These are phyloP conservation scores for Colletotrichum coccodes DNA, from an alignment of 2,329 filamentous ascomycete genomes.

Conservation along the genomic window DNA sequence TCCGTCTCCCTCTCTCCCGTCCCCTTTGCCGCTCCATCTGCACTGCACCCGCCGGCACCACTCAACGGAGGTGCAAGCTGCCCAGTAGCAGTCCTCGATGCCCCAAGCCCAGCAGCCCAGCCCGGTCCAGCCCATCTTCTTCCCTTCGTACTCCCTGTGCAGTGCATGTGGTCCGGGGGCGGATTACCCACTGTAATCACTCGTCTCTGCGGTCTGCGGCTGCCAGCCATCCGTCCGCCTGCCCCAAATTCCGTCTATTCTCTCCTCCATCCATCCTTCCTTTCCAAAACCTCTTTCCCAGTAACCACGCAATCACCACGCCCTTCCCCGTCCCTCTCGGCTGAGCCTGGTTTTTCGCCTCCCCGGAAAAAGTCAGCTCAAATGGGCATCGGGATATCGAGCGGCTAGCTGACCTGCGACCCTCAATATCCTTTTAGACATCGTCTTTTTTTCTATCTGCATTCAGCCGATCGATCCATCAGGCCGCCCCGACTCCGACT, in stretches of 20 bases:
- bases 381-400: slow-evolving; percentile 29
- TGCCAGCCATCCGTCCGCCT: slow-evolving; percentile 30
- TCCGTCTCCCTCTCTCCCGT: neutral
- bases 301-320: slow-evolving; percentile 13
- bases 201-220: slow-evolving; percentile 25
- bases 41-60: slow-evolving; percentile 21
- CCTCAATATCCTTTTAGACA: slow-evolving; percentile 18
- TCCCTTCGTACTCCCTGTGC: slow-evolving; percentile 28
- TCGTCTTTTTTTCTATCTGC: slow-evolving; percentile 6
- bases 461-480: neutral
- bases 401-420: slow-evolving; percentile 29
- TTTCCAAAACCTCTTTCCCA: slow-evolving; percentile 25
- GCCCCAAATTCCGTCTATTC: slow-evolving; percentile 33
- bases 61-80: slow-evolving; percentile 15
- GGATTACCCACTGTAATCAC: slow-evolving; percentile 28
- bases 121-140: slow-evolving; percentile 29
- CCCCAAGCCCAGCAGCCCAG: slow-evolving; percentile 15
- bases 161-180: slow-evolving; percentile 30
- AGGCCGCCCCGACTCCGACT: slow-evolving; percentile 4
- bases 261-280: slow-evolving; percentile 32
- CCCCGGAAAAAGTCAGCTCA: slow-evolving; percentile 25
- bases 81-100: slow-evolving; percentile 21
- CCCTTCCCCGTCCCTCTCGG: slow-evolving; percentile 27
- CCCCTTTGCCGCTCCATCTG: slow-evolving; percentile 18
- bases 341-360: slow-evolving; percentile 22